Conservation (phyloP, 371 early-diverging fungal species). For the Mucor ambiguus region DNA sequence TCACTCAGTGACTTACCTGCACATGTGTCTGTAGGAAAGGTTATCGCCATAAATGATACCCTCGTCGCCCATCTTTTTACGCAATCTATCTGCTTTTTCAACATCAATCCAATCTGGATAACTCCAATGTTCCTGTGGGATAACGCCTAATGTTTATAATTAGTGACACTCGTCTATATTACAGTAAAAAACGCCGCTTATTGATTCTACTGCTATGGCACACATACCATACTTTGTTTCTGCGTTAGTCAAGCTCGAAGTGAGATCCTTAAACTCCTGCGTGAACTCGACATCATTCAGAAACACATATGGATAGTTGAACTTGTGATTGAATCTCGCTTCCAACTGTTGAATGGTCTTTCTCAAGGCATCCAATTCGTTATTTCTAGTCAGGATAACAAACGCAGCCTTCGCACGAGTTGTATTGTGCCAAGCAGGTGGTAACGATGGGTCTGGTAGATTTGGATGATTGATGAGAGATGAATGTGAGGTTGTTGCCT, state of each 20-base stretch:
- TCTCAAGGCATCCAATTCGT: slow-evolving; percentile 71
- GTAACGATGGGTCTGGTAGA: slow-evolving; percentile 15
- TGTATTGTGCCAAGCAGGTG: slow-evolving; percentile 36
- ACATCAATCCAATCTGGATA: slow-evolving; percentile 83
- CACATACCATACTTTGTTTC: slow-evolving; percentile 48
- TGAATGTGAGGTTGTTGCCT: not conserved
- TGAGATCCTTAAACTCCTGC: slow-evolving; percentile 67
- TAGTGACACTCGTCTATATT: not conserved
- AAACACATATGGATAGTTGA: slow-evolving; percentile 89
- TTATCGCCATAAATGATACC: slow-evolving; percentile 83
- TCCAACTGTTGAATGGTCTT: slow-evolving; percentile 76
- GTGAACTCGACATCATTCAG: slow-evolving; percentile 83
- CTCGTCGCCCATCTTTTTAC: slow-evolving; percentile 63
- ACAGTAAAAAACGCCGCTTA: not conserved
- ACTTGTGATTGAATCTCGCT: slow-evolving; percentile 79
- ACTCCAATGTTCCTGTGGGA: slow-evolving; percentile 81
- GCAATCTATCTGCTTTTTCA: slow-evolving; percentile 57
- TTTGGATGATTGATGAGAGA: slow-evolving; percentile 27
- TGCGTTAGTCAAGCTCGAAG: slow-evolving; percentile 52
- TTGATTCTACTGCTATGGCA: not conserved
- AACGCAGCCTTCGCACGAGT: slow-evolving; percentile 67
- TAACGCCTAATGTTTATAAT: slow-evolving; percentile 47
- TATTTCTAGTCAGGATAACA: slow-evolving; percentile 70
- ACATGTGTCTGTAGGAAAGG: slow-evolving; percentile 93
- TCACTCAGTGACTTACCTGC: slow-evolving; percentile 51